Conservation (phyloP, 768 basidiomycete genomes). For the Suillus paluster region DNA sequence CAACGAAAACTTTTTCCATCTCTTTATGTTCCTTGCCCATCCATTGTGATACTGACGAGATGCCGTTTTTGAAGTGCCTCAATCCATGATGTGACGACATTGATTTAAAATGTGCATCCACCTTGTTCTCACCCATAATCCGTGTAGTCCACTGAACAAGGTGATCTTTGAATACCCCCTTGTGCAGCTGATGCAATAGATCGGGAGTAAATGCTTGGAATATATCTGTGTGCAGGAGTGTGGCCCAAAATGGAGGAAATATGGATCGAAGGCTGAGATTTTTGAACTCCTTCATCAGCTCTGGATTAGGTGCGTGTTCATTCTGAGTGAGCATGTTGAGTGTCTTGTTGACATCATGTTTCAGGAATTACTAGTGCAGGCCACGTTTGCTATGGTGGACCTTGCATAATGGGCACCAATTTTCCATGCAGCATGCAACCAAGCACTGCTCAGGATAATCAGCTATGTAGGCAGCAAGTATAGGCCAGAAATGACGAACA, state of each 20-base stretch:
- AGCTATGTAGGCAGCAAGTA: constrained; percentile 43
- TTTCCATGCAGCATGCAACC: constrained; percentile 30
- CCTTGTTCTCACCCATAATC: constrained; percentile 11
- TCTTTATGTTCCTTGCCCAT: constrained; percentile 15
- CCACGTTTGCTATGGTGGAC: neutral
- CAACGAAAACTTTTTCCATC: constrained; percentile 20
- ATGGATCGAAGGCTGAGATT: constrained; percentile 12
- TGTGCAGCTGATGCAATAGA: constrained; percentile 51
- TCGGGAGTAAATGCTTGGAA: constrained; percentile 41
- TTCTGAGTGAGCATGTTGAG: neutral
- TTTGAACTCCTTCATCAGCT: constrained; percentile 1
- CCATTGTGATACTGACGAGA: constrained; percentile 12
- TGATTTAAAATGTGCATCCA: constrained; percentile 17
- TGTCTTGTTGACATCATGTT: neutral
- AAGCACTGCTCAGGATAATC: constrained; percentile 53
- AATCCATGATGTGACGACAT: constrained; percentile 14
- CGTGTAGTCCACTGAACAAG: constrained; percentile 39
- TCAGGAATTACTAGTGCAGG: neutral
- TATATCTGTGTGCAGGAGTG: constrained; percentile 45
- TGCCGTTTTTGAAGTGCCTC: constrained; percentile 14
- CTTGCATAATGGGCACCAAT: constrained; percentile 29
- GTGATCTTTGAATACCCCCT: constrained; percentile 51
- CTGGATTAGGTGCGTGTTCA: neutral
- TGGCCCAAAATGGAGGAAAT: constrained; percentile 42
- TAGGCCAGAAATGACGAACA: constrained; percentile 35